phyloP scores from a whole-genome alignment of 75 land plant genomes.

The Cunninghamia lanceolata region DNA sequence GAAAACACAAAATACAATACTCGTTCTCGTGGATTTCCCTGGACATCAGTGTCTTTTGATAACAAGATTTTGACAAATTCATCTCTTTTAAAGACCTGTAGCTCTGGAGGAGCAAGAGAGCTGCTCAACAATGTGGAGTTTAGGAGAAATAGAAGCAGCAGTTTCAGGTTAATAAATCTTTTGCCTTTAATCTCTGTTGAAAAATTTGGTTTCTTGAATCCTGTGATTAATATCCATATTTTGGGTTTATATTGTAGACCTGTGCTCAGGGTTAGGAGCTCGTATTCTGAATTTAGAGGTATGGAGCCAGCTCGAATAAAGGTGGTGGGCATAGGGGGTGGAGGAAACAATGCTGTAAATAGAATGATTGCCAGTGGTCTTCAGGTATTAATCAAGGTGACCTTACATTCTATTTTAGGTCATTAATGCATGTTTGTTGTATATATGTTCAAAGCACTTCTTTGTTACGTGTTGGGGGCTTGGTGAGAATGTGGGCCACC shows the following conservation, averaged over 20 bases:
- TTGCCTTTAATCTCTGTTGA: neutral
- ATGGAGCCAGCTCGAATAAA: slow-evolving; percentile 83
- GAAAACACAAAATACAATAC: neutral
- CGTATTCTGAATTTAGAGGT: slow-evolving; percentile 13
- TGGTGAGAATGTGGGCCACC: too few relatives aligned
- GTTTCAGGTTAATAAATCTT: neutral
- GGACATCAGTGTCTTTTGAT: neutral
- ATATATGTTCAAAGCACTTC: neutral
- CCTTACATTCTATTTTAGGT: neutral
- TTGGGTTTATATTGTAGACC: neutral
- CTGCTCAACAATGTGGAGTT: neutral
- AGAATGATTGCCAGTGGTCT: slow-evolving; percentile 92
- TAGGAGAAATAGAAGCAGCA: neutral
- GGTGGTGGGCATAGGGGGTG: slow-evolving; percentile 95
- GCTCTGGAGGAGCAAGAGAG: neutral
- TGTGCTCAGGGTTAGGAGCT: neutral
- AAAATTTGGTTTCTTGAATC: neutral
- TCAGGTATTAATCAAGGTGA: slow-evolving; percentile 44
- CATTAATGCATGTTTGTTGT: neutral
- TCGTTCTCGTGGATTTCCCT: neutral
- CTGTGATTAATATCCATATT: neutral
- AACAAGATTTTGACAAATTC: neutral
- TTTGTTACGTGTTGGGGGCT: neutral
- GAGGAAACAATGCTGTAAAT: slow-evolving; percentile 97
- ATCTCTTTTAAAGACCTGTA: neutral